Conservation (phyloP, 2,329 filamentous ascomycete species). For the Sarocladium strictum region DNA sequence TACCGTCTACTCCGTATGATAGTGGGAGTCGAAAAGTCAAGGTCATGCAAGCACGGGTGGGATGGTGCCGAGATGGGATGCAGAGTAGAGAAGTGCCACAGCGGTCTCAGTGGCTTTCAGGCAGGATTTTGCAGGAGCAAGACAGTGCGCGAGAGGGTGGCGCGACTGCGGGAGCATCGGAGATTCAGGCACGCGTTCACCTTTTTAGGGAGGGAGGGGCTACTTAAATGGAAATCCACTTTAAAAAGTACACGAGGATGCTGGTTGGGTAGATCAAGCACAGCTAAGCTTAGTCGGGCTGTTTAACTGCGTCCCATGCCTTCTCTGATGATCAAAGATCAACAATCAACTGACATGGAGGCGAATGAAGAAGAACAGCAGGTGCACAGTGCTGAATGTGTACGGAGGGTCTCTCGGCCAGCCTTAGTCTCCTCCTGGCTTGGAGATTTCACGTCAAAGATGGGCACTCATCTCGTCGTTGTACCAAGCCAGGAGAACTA, state of each 20-base stretch:
- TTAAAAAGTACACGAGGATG: neutral
- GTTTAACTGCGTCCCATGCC: neutral
- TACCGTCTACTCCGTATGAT: no score
- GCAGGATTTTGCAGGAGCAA: neutral
- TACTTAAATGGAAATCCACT: neutral
- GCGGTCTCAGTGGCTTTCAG: neutral
- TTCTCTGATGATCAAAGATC: no score
- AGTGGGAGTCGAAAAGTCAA: no score
- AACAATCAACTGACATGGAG: neutral
- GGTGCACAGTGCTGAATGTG: no score
- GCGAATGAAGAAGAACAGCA: neutral
- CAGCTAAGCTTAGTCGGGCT: neutral
- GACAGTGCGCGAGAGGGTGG: neutral
- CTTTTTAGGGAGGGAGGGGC: neutral
- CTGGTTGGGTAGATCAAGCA: neutral
- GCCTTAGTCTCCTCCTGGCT: no score
- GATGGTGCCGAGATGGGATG: slow-evolving; percentile 3
- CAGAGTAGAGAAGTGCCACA: no score
- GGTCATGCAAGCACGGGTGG: slow-evolving; percentile 4
- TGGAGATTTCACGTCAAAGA: no score
- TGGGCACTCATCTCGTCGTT: no score
- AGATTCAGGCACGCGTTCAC: slow-evolving; percentile 9
- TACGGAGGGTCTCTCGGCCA: no score
- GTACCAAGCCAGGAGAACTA: neutral
- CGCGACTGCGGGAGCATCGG: slow-evolving; percentile 13